Base-by-base conservation (phyloP, 2,329 filamentous ascomycete genomes). In the Pseudogymnoascus sp. region DNA sequence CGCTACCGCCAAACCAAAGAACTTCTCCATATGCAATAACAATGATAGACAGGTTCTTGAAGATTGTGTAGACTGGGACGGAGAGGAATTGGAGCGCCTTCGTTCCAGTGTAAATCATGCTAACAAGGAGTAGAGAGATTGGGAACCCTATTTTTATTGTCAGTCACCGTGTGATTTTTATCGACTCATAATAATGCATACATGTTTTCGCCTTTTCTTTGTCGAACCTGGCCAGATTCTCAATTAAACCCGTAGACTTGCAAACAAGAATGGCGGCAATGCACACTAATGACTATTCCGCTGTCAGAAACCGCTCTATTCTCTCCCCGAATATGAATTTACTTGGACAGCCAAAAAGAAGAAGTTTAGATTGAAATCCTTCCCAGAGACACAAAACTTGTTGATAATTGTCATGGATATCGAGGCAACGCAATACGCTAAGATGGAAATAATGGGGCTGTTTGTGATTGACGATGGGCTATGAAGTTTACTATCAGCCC, bases 331-430 rank as follows among this genome's bases (percentile, higher is more conserved):
- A 57, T 4, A 30, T n/a, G 28, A 12, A 72, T 82, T 70, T 83
- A 96, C 92, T 87, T 96, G 92, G 61, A 96, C 81, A 65, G 85
- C 87, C 63, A 97, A 83, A 68, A 96, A 86, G 77, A 97, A 89
- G 75, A 96, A 95, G 76, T 93, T 95, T 69, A 97, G 78, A 76
- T 97, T 97, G 82, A 93, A 97, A 66, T 86, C 83, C 57, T 82
- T 82, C 63, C 92, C 92, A 6, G 90, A 96, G 54, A 97, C 83
- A 63, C 96, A 90, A 74, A 92, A 97, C 81, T 97, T 97, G 79
- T 97, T 97, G 75, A 94, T 92, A n/a, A 95, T 89, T 9, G 92
- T 97, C 92, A 97, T 97, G 74, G 92, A 82, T 72, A 97, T 97
- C n/a, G 91, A 96, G 60, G 92, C 89, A 69, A 87, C 81, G 75